These are phyloP conservation scores for Pseudocercospora macadamiae DNA, from an alignment of 2,329 filamentous ascomycete genomes.

Conservation along the genomic window DNA sequence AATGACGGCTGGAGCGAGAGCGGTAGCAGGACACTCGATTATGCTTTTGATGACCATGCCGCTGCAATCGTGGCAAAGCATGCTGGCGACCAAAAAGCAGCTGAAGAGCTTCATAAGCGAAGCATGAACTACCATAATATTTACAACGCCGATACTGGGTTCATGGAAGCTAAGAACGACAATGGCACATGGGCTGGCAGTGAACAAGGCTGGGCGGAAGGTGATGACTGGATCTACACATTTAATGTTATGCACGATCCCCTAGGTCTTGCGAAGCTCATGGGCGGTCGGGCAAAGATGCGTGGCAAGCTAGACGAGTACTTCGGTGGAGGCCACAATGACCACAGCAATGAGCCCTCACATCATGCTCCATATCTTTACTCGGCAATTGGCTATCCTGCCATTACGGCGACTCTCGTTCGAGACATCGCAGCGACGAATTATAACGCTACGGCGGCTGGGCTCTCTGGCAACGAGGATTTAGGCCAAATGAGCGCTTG, in stretches of 20 bases:
- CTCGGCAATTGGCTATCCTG: conserved; percentile 47
- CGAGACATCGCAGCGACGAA: conserved; percentile 44
- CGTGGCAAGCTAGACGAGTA: conserved; percentile 50
- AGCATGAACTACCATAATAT: conserved; percentile 47
- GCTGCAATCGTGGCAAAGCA: conserved; percentile 46
- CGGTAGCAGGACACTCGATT: conserved; percentile 52
- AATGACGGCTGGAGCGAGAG: conserved; percentile 55
- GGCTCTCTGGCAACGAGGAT: conserved; percentile 54
- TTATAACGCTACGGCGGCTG: conserved; percentile 52
- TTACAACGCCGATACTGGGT: conserved; percentile 49
- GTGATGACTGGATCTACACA: conserved; percentile 56
- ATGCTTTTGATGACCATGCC: conserved; percentile 52
- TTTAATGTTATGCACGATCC: conserved; percentile 55
- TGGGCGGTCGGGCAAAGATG: conserved; percentile 44
- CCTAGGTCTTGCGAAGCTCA: conserved; percentile 46
- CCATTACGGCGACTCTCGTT: conserved; percentile 44
- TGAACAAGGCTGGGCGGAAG: conserved; percentile 54
- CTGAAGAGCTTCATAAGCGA: conserved; percentile 40
- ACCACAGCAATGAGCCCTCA: conserved; percentile 54
- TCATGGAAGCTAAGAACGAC: conserved; percentile 53
- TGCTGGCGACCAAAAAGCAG: conserved; percentile 40
- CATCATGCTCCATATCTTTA: conserved; percentile 55
- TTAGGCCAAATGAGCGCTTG: conserved; percentile 56
- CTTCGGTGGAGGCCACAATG: conserved; percentile 51
- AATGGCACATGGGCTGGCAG: conserved; percentile 51